Evolutionary conservation across 371 early-diverging fungal species (phyloP), one percentile per base, ranked within the genome.

Genomic region (Amoeboaphelidium protococcarum): DNA sequence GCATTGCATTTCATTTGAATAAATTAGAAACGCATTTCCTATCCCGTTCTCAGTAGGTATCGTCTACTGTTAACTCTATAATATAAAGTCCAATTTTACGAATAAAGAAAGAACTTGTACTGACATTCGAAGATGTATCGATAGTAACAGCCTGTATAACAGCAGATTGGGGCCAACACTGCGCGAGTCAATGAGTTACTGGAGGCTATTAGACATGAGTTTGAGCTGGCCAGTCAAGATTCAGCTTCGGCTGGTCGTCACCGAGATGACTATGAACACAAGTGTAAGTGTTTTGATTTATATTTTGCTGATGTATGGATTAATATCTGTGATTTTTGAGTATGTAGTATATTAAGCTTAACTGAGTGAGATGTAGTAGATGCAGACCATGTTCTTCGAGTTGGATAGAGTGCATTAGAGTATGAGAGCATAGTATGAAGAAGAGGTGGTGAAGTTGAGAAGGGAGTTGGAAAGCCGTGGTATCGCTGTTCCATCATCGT

Each of bases 241-340:
- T 69, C 72, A 12, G 61, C 69, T 44, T 57, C 69, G 23, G 71
- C 58, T 59, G 78, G 76, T 59, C 65, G 64, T 42, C 82, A 82
- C 58, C 60, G 83, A 46, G 87, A 86, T 54, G 88, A 87, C 51
- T 73, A 72, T 53, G 88, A 86, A 58, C 79, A 80, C 52, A 79
- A 83, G 61, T 68, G 85, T 83, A 73, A 60, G 71, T 58, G 26
- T 44, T 20, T 21, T 23, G 13, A 16, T 47, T 13, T 19, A n/a
- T 26, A 24, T 48, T 52, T 26, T 47, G 22, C 3, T 41, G 49
- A 31, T 10, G 16, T 16, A 31, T 10, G 37, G 16, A 16, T 16
- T 31, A 31, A 31, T 10, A 16, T 16, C 37, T 31, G 6, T 31
- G 16, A 6, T 10, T 31, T 31, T 31, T 16, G 10, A 31, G 6